Evolutionary conservation across 129 eudicot genomes (phyloP), one percentile per base, ranked within the genome.

Genomic region (Lactuca sativa): DNA sequence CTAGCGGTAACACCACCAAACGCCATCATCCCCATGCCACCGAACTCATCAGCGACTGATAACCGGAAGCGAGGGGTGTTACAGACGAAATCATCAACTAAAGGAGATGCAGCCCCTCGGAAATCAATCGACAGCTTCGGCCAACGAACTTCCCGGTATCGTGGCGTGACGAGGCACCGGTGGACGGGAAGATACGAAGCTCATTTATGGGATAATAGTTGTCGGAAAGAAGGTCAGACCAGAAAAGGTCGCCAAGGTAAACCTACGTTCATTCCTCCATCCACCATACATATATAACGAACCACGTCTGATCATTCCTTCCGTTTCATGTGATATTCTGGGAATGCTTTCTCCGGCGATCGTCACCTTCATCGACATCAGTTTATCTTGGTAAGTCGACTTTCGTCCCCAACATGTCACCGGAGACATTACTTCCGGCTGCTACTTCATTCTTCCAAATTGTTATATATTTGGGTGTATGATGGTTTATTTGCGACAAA

Each of bases 101-200:
- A 52, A 8, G 67, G 67, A 47, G 86, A 78, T 31, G 4, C 33
- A 3, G 63, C 70, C 15, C 72, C 90, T 41, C 78, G 95, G 18
- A 90, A 90, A 76, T 80, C 97, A 2, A 33, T 82, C 30, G 95
- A 87, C 48, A 84, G 82, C 48, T 83, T 90, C 63, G 96, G 96
- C 4, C 98, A 88, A 62, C 82, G 98, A 62, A 92, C 98, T 43
- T 92, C 98, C 2, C 89, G 83, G 59, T 92, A 66, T 56, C 98
- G 98, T 12, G 98, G 98, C 1, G 98, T 92, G 48, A 92, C 98
- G 0, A 79, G 95, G 59, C 98, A 92, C 79, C 77, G 96, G 64
- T 92, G 97, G 97, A 92, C 97, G 3, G 97, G 97, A 58, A 78
- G 96, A 76, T 92, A 92, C 21, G 97, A 92, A 74, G 97, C 97